Base-by-base conservation (phyloP, 164 flowering plant genomes). In the Tinospora cordifolia region DNA sequence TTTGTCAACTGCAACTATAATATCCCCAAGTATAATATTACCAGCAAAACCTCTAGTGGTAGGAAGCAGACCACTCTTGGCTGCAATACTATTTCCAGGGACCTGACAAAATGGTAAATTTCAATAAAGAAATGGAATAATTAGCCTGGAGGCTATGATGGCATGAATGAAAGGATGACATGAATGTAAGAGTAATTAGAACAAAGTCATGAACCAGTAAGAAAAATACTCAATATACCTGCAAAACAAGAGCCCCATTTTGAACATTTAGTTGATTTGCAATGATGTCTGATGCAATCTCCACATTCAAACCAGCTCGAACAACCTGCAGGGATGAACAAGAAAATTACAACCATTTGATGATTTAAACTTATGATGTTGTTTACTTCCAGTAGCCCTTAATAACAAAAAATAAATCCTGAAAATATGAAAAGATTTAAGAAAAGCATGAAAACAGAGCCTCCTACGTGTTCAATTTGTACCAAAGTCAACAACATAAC, bases 191-290 rank as follows among this genome's bases (percentile, higher is more conserved):
- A 70, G 68, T 27, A 14, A 30, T 22, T 13, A 36, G 46, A 54
- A 60, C 22, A 25, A 74, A n/a, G n/a, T n/a, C n/a, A n/a, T n/a
- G n/a, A n/a, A 44, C 12, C 30, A 40, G 64, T 12, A 17, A n/a
- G 34, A 46, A n/a, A 24, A 8, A 3, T 40, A 2, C 21, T 51
- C 59, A n/a, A 38, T 21, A 25, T 82, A 90, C 98, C 95, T 78
- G 90, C 54, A 93, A 75, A 74, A 93, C 69, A 70, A 91, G 89
- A 69, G 96, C 96, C 72, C 98, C 98, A 68, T 88, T 89, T 74
- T 93, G 88, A 79, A 89, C 93, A 80, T 89, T 93, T 34, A 93
- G 87, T 77, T 93, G 97, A 81, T 86, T 91, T 41, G 98, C 92
- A 66, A 93, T 71, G 63, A 86, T 79, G 70, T 91, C 98, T 22